phyloP scores from a whole-genome alignment of 306 rosid species.

The Castanea sativa region DNA sequence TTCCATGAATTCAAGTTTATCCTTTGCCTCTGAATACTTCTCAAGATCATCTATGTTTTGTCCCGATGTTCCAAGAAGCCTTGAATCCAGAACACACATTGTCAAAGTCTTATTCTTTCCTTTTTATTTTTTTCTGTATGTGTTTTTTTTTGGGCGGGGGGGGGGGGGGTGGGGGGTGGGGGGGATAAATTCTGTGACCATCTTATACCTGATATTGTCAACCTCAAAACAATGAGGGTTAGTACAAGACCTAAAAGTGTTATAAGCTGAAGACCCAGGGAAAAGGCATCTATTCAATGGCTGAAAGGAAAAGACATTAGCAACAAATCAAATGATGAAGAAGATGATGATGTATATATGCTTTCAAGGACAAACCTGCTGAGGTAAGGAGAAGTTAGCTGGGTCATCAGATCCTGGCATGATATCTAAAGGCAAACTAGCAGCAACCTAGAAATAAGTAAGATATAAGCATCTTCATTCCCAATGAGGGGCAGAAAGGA shows the following conservation, averaged over 20 bases:
- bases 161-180: not conserved
- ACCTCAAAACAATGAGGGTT: conserved; percentile 92
- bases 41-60: conserved; percentile 90
- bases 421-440: conserved; percentile 82
- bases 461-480: conserved; percentile 26
- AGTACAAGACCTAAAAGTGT: conserved; percentile 88
- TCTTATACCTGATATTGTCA: conserved; percentile 65
- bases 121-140: too few relatives aligned
- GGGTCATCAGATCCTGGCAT: conserved; percentile 96
- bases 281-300: conserved; percentile 85
- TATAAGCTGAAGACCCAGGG: conserved; percentile 86
- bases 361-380: conserved; percentile 65
- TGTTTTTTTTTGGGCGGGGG: not conserved
- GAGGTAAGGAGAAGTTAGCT: conserved; percentile 83
- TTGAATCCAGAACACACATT: conserved; percentile 36
- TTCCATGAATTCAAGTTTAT: conserved; percentile 86
- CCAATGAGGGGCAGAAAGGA: conserved; percentile 2
- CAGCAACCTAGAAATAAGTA: conserved; percentile 59
- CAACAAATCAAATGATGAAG: conserved; percentile 22
- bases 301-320: conserved; percentile 55
- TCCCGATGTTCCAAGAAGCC: conserved; percentile 95
- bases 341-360: conserved; percentile 1
- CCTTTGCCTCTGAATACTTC: conserved; percentile 75
- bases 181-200: not conserved
- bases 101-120: not conserved